Evolutionary conservation across 129 eudicot species (phyloP).

Genomic region (Artemisia tridentata): DNA sequence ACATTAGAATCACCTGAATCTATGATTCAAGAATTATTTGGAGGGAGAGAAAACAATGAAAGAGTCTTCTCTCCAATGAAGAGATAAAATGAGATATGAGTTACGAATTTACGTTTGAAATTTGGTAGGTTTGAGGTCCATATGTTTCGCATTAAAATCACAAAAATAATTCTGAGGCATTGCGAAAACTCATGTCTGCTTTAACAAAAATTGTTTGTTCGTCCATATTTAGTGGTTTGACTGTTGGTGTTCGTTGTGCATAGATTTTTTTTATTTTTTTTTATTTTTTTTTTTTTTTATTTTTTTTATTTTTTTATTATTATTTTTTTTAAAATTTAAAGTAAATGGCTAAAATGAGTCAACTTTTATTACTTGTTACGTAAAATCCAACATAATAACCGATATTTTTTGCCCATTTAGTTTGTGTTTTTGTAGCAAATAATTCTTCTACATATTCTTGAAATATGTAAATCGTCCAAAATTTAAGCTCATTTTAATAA

Average conservation of each 20-base stretch:
- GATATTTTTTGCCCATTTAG: too few relatives aligned
- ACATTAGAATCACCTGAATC: constrained; percentile 5
- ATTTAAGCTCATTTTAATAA: too few relatives aligned
- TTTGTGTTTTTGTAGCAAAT: too few relatives aligned
- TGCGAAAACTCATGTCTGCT: constrained; percentile 28
- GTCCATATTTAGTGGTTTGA: constrained; percentile 12
- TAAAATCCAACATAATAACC: not conserved
- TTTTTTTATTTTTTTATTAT: too few relatives aligned
- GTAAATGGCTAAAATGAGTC: not conserved
- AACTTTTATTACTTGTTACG: not conserved
- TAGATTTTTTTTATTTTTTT: not conserved
- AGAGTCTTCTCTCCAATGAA: constrained; percentile 34
- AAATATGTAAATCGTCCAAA: too few relatives aligned
- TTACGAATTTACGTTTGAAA: constrained; percentile 8
- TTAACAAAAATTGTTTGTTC: constrained; percentile 21
- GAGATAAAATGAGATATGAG: constrained; percentile 11
- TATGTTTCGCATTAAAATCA: constrained; percentile 17
- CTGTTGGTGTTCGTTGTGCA: constrained; percentile 27
- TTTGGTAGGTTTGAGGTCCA: constrained; percentile 29
- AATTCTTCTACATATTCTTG: too few relatives aligned
- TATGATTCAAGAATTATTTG: not conserved
- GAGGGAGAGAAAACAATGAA: constrained; percentile 37
- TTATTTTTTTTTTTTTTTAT: too few relatives aligned
- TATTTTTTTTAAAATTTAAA: too few relatives aligned
- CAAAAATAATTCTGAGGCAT: constrained; percentile 30